These are phyloP conservation scores for Xylaria hypoxylon DNA, from an alignment of 2,329 filamentous ascomycete species.

Conservation along the genomic window DNA sequence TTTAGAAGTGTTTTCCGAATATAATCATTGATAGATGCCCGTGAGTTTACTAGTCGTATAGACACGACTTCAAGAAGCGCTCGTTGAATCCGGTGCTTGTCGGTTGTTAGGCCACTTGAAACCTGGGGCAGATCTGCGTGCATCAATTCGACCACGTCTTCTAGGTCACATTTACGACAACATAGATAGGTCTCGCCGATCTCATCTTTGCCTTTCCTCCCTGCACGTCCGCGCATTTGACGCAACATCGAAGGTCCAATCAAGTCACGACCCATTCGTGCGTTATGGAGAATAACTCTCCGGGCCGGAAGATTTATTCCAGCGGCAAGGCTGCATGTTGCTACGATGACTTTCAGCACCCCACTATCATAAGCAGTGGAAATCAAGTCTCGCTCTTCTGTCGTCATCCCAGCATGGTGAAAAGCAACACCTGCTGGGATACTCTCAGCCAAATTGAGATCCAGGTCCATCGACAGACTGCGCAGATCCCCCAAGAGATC, in stretches of 20 bases:
- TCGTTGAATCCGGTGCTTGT: constrained; percentile 76
- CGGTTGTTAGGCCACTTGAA: constrained; percentile 74
- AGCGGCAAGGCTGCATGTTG: constrained; percentile 83
- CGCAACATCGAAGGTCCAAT: constrained; percentile 83
- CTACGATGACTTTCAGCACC: constrained; percentile 75
- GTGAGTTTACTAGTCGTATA: constrained; percentile 74
- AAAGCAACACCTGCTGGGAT: constrained; percentile 77
- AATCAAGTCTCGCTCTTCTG: constrained; percentile 79
- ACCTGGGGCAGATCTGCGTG: constrained; percentile 78
- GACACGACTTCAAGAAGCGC: constrained; percentile 78
- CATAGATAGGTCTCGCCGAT: constrained; percentile 82
- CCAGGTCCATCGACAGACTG: constrained; percentile 73
- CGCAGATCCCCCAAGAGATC: constrained; percentile 75
- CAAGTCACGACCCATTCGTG: constrained; percentile 79
- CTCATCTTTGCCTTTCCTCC: constrained; percentile 82
- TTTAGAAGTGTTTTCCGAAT: constrained; percentile 75
- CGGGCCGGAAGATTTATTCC: constrained; percentile 81
- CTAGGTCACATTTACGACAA: constrained; percentile 75
- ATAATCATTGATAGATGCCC: constrained; percentile 74
- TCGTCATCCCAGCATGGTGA: constrained; percentile 77
- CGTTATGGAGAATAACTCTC: constrained; percentile 79
- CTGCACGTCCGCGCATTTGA: constrained; percentile 83
- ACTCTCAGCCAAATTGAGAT: constrained; percentile 72
- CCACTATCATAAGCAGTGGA: constrained; percentile 77
- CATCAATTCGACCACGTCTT: constrained; percentile 76